Evolutionary conservation across 1,284 basidiomycete species (phyloP).

Genomic region (Ceratobasidium sp.): DNA sequence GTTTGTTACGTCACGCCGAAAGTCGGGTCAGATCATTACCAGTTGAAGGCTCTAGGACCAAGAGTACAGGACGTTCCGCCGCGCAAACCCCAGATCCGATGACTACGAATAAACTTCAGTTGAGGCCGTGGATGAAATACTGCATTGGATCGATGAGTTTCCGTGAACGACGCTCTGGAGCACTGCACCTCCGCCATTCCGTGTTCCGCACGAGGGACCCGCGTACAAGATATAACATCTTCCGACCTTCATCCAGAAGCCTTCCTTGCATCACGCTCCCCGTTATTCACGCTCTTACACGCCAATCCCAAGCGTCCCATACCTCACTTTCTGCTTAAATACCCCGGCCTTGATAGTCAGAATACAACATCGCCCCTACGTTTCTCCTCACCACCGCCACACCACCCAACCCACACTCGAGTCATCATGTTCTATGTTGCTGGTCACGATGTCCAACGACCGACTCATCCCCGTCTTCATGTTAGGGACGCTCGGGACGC

Average conservation of each 20-base stretch:
- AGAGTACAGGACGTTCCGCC: constrained; percentile 32
- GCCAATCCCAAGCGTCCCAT: constrained; percentile 34
- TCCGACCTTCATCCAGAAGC: constrained; percentile 46
- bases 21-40: constrained; percentile 42
- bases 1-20: constrained; percentile 44
- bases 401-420: neutral
- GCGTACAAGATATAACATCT: constrained; percentile 45
- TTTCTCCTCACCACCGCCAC: constrained; percentile 30
- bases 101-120: constrained; percentile 46
- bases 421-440: constrained; percentile 60
- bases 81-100: constrained; percentile 45
- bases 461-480: constrained; percentile 72
- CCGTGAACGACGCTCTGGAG: constrained; percentile 34
- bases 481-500: constrained; percentile 74
- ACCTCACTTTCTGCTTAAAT: constrained; percentile 39
- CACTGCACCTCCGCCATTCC: constrained; percentile 38
- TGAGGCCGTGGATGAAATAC: constrained; percentile 46
- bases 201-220: constrained; percentile 26
- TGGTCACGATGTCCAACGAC: constrained; percentile 66
- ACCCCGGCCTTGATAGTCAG: constrained; percentile 23
- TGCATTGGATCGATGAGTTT: constrained; percentile 42
- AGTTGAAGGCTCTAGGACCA: constrained; percentile 21
- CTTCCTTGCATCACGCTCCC: constrained; percentile 45
- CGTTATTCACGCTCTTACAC: constrained; percentile 44
- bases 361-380: constrained; percentile 33